Base-by-base conservation (phyloP, 345 rosid genomes). In the Iberis pinnata region DNA sequence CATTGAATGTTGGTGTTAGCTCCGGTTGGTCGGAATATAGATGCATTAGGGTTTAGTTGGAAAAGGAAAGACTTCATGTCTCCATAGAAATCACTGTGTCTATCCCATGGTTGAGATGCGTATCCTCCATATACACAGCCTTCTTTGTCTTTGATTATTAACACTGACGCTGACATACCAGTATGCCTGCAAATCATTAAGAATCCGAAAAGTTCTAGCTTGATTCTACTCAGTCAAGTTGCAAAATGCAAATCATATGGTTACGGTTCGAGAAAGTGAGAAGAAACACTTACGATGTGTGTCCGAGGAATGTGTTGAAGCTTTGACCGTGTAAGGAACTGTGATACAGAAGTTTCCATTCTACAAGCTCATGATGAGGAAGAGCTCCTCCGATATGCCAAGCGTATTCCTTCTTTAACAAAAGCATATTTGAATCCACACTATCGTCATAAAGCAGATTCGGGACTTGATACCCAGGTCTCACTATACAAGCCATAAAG, bases 361-460 rank as follows among this genome's bases (percentile, higher is more conserved):
- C 89, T 53, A 65, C 78, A 25, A 82, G 72, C 74, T 84, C 96
- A 33, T 72, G 76, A 14, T 70, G 89, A 43, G 96, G 73, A 63
- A 90, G 86, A 50, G 77, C 80, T 60, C 98, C 98, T 67, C 87
- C 98, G 53, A 90, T 82, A 63, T 84, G 88, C 96, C 98, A 87
- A 53, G 98, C 95, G 64, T 80, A 84, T 68, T 82, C 96, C 50
- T 76, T 68, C 63, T 72, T 79, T 64, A 87, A 50, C 48, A 87
- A 20, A 36, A 86, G 53, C 24, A 62, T 32, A 13, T 49, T 69
- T 32, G 89, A 67, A 65, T 75, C 68, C 14, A 82, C 59, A 57
- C 67, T 73, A 46, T 80, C 81, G 29, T 60, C 53, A 68, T 53
- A 55, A 16, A 71, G 39, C 70, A 90, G 68, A 3, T n/a, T 68